A percentile compares a stretch with the other conserved stretches of the same genome.
Conservation (phyloP, 1,284 basidiomycete species). For the Rhodotorula mucilaginosa region DNA sequence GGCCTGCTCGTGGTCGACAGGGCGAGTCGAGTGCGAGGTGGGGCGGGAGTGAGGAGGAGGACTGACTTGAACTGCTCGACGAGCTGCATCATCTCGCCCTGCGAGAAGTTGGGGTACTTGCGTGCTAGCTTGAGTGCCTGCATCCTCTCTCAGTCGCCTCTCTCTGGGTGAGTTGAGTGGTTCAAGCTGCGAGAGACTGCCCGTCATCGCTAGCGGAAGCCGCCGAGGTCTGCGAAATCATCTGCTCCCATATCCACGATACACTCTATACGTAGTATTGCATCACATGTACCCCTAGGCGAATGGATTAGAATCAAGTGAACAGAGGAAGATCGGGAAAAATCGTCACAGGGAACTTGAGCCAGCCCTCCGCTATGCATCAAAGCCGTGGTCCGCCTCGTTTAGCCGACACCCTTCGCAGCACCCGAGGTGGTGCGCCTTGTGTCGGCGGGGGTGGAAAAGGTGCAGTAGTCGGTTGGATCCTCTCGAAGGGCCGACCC, state of each 20-base stretch:
- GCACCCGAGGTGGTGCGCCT: not conserved
- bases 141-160: slow-evolving; percentile 54
- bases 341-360: not conserved
- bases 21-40: not conserved
- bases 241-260: no score
- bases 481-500: no score
- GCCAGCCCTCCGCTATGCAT: no score
- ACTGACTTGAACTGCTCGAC: slow-evolving; percentile 89
- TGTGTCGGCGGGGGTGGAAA: not conserved
- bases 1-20: not conserved
- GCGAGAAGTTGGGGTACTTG: slow-evolving; percentile 87
- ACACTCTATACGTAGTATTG: no score
- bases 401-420: not conserved
- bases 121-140: slow-evolving; percentile 83
- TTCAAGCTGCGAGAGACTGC: no score
- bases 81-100: slow-evolving; percentile 89
- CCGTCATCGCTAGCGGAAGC: no score
- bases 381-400: not conserved
- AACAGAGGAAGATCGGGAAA: not conserved
- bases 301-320: not conserved
- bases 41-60: slow-evolving; percentile 4
- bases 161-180: no score
- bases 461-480: no score
- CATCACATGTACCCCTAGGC: no score
- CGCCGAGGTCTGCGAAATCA: no score